Evolutionary conservation across 805 yeast genomes (phyloP).

Genomic region (Torulaspora microellipsoides): DNA sequence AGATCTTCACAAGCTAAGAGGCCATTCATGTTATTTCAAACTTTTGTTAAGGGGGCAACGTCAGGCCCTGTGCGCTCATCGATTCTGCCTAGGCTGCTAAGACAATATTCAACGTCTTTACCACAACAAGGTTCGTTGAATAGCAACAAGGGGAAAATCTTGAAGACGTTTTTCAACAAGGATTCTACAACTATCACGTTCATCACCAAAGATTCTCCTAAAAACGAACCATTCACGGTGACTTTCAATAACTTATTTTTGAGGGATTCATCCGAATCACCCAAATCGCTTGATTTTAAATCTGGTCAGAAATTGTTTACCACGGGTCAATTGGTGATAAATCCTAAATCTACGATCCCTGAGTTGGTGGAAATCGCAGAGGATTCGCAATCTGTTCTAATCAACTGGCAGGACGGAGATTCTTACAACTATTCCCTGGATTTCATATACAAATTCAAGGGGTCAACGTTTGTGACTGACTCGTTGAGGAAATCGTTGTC

Average conservation of each 20-base stretch:
- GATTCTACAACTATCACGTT: conserved; percentile 27
- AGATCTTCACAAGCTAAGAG: too few species aligned
- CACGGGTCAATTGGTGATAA: conserved; percentile 45
- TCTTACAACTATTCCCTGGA: conserved; percentile 39
- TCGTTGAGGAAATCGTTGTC: conserved; percentile 29
- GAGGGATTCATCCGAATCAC: conserved; percentile 56
- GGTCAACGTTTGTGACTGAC: conserved; percentile 31
- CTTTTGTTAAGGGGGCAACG: too few species aligned
- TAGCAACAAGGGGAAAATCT: conserved; percentile 7
- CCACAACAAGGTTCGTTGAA: background rate
- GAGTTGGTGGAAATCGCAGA: conserved; percentile 33
- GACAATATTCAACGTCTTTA: background rate
- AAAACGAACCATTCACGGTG: conserved; percentile 26
- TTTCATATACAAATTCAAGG: conserved; percentile 46
- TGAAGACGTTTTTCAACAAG: conserved; percentile 13
- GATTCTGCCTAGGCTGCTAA: background rate
- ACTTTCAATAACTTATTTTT: conserved; percentile 51
- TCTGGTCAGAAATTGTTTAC: conserved; percentile 62
- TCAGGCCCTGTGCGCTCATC: too few species aligned
- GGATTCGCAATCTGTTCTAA: conserved; percentile 35
- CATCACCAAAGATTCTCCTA: conserved; percentile 14
- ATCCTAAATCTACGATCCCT: conserved; percentile 36
- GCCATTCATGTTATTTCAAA: too few species aligned
- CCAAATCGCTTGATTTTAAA: conserved; percentile 46
- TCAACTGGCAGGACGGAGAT: conserved; percentile 49